A percentile compares a stretch with the other conserved stretches of the same genome.
phyloP scores from a whole-genome alignment of 2,329 filamentous ascomycete genomes.

The Septoria petroselini region DNA sequence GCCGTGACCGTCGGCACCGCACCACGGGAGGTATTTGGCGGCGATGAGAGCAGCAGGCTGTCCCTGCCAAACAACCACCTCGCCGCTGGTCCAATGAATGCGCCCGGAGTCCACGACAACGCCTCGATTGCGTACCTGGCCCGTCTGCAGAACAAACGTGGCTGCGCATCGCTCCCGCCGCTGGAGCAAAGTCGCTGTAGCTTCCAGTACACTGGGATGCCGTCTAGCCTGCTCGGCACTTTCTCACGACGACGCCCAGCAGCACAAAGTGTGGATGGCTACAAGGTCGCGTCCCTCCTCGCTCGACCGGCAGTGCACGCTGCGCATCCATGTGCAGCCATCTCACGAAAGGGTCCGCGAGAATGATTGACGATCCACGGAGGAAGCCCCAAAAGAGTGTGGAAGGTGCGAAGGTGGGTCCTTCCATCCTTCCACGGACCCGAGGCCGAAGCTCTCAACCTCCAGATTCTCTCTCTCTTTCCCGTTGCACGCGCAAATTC shows the following conservation, averaged over 20 bases:
- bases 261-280: background rate
- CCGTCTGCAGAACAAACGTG: background rate
- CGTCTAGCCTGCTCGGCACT: background rate
- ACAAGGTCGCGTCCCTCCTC: background rate
- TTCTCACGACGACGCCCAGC: background rate
- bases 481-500: no score
- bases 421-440: no score
- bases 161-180: background rate
- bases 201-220: constrained; percentile 5
- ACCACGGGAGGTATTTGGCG: background rate
- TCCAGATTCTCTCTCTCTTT: no score
- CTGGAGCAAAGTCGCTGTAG: background rate
- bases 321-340: background rate
- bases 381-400: no score
- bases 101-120: constrained; percentile 14
- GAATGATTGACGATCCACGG: no score
- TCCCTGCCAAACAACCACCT: background rate
- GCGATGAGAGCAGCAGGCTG: constrained; percentile 1
- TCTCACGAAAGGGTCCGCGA: no score
- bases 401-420: no score
- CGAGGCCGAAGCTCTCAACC: no score
- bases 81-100: constrained; percentile 1
- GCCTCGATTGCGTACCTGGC: constrained; percentile 13
- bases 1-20: background rate
- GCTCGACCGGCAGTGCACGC: background rate